phyloP scores from a whole-genome alignment of 1,284 basidiomycete species.

The Wolfiporia cocos region DNA sequence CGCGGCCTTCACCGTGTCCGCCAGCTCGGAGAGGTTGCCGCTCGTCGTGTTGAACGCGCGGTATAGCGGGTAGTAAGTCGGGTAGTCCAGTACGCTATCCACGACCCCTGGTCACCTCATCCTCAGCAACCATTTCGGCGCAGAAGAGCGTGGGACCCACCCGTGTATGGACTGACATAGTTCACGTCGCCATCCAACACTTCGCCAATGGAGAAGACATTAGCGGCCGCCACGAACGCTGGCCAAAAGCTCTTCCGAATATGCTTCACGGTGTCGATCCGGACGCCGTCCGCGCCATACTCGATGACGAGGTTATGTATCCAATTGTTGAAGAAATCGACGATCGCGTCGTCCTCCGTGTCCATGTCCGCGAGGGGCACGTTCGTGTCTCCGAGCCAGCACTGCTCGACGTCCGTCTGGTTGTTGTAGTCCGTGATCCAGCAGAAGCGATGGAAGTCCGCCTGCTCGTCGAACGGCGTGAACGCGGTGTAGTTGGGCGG shows the following conservation, averaged over 20 bases:
- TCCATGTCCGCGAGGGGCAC: conserved; percentile 70
- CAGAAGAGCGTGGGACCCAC: conserved; percentile 27
- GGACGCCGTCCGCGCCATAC: conserved; percentile 64
- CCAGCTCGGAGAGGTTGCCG: conserved; percentile 55
- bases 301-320: conserved; percentile 54
- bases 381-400: conserved; percentile 70
- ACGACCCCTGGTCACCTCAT: conserved; percentile 34
- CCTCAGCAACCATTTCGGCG: background rate
- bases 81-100: conserved; percentile 68
- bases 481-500: conserved; percentile 53
- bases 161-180: conserved; percentile 31
- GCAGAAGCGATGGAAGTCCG: conserved; percentile 61
- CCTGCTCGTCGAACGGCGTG: conserved; percentile 52
- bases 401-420: conserved; percentile 58
- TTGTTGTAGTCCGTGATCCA: conserved; percentile 45
- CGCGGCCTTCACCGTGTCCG: conserved; percentile 43
- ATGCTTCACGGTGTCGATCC: conserved; percentile 69
- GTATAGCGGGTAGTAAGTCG: conserved; percentile 61
- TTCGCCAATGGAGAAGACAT: conserved; percentile 83
- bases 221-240: conserved; percentile 59
- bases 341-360: conserved; percentile 58
- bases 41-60: conserved; percentile 58
- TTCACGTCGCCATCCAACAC: conserved; percentile 56
- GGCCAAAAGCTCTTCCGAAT: conserved; percentile 66
- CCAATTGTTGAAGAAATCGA: conserved; percentile 55